Evolutionary conservation across 139 green algal species (phyloP).

Genomic region (Ettlia oleoabundans): DNA sequence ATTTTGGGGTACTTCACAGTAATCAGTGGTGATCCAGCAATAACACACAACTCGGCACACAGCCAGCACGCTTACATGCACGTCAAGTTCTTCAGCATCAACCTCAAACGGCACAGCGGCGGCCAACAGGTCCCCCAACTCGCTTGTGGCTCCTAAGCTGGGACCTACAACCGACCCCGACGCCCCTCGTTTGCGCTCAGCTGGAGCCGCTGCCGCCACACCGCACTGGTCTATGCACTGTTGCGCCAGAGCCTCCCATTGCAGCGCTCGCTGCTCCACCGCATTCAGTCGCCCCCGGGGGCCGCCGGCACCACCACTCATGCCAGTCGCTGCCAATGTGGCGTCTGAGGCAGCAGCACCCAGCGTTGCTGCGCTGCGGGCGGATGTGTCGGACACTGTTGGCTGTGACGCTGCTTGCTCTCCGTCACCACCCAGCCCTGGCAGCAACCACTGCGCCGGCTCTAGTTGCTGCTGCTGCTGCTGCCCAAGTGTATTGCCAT

Average conservation of each 20-base stretch:
- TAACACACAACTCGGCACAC: not conserved
- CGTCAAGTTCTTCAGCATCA: conserved; percentile 37
- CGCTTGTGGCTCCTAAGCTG: not conserved
- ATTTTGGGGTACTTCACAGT: too few species aligned
- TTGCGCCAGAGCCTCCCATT: conserved; percentile 72
- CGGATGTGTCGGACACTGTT: conserved; percentile 6
- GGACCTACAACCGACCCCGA: conserved; percentile 43
- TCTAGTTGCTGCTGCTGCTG: not conserved
- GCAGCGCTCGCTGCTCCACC: conserved; percentile 61
- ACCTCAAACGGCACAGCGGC: conserved; percentile 53
- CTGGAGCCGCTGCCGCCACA: not conserved
- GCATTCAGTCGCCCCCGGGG: conserved; percentile 25
- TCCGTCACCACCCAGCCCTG: conserved; percentile 1
- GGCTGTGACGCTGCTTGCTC: conserved; percentile 5
- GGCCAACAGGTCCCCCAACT: conserved; percentile 49
- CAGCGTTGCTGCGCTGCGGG: not conserved
- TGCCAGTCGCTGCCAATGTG: too few species aligned
- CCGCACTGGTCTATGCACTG: conserved; percentile 33
- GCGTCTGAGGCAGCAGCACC: not conserved
- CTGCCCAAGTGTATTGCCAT: not conserved
- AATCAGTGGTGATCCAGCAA: too few species aligned
- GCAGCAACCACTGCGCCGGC: conserved; percentile 33
- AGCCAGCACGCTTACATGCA: conserved; percentile 25
- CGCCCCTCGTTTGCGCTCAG: conserved; percentile 31
- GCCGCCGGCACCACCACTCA: not conserved